Conservation (phyloP, 768 basidiomycete species). For the Cystofilobasidium bisporidii region DNA sequence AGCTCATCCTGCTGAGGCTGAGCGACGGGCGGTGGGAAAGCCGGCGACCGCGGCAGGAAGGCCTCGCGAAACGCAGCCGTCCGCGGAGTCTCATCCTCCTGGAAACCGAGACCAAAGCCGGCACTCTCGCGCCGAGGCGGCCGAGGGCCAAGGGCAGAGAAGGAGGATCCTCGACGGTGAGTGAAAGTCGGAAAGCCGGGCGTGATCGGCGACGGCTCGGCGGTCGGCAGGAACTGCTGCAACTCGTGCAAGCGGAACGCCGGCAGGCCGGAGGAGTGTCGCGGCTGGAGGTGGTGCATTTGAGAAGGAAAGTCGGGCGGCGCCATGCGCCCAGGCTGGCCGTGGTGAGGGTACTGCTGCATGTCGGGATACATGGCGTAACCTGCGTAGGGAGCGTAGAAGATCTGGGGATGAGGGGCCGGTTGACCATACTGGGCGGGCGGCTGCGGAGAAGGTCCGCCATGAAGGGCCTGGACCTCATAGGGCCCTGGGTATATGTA, state of each 20-base stretch:
- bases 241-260: not conserved
- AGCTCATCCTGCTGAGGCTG: not conserved
- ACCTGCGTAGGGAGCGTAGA: constrained; percentile 16
- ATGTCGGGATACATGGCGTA: constrained; percentile 9
- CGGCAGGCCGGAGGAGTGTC: not conserved
- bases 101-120: not conserved
- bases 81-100: not conserved
- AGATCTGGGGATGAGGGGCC: not conserved
- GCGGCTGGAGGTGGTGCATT: not conserved
- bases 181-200: constrained; percentile 5
- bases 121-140: not conserved
- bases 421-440: not conserved
- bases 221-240: constrained; percentile 17
- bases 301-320: not conserved
- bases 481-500: not conserved
- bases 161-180: constrained; percentile 13
- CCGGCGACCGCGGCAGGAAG: not conserved
- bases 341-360: not conserved
- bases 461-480: no score
- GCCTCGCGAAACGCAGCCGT: constrained; percentile 1
- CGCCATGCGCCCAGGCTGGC: not conserved
- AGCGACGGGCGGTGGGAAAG: not conserved
- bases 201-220: constrained; percentile 19
- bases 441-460: not conserved
- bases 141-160: not conserved